Evolutionary conservation across 495 filamentous ascomycete genomes (phyloP).

Genomic region (Neurospora sp.): DNA sequence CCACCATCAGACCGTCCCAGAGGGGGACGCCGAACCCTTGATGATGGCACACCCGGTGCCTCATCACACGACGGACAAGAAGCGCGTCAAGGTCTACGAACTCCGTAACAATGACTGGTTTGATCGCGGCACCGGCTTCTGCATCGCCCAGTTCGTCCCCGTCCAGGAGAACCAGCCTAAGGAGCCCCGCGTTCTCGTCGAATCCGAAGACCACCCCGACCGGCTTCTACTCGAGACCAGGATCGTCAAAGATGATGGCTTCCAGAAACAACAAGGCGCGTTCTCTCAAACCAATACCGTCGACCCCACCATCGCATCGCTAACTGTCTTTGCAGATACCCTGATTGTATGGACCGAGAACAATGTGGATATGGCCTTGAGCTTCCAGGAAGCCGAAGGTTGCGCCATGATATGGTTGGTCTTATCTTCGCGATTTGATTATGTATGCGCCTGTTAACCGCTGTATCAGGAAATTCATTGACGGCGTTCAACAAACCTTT

Average conservation of each 20-base stretch:
- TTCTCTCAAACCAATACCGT: not conserved
- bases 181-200: slow-evolving; percentile 80
- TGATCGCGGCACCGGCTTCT: slow-evolving; percentile 94
- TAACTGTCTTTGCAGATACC: slow-evolving; percentile 56
- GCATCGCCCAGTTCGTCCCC: slow-evolving; percentile 63
- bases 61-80: slow-evolving; percentile 76
- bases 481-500: slow-evolving; percentile 60
- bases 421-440: slow-evolving; percentile 8
- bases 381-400: slow-evolving; percentile 95
- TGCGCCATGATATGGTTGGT: slow-evolving; percentile 81
- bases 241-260: slow-evolving; percentile 89
- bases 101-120: slow-evolving; percentile 98
- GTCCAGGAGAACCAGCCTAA: slow-evolving; percentile 43
- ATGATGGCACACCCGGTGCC: slow-evolving; percentile 82
- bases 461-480: slow-evolving; percentile 74
- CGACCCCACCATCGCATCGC: not conserved
- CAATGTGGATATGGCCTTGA: slow-evolving; percentile 92
- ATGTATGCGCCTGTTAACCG: slow-evolving; percentile 7
- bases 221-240: slow-evolving; percentile 78
- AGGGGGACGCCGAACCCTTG: slow-evolving; percentile 36
- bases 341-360: slow-evolving; percentile 97
- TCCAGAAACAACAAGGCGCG: slow-evolving; percentile 96
- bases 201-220: slow-evolving; percentile 83
- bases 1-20: slow-evolving; percentile 23
- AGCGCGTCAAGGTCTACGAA: slow-evolving; percentile 98